Conservation (phyloP, 495 filamentous ascomycete genomes). For the Tuber brumale region DNA sequence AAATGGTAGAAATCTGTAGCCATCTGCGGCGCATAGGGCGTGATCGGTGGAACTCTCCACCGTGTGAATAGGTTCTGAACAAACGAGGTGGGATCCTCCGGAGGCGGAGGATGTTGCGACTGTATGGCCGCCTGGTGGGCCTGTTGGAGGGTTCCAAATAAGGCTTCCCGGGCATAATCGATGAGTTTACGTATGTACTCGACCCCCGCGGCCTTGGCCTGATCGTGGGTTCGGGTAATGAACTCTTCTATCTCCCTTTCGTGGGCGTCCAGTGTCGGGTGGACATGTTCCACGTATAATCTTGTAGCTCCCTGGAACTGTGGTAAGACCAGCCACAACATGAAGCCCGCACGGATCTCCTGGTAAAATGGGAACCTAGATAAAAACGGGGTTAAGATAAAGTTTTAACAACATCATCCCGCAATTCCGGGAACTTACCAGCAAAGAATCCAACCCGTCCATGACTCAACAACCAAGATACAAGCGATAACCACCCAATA, state of each 20-base stretch:
- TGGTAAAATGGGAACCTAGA: conserved; percentile 85
- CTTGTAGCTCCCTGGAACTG: conserved; percentile 84
- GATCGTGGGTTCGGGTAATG: conserved; percentile 74
- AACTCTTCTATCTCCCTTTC: conserved; percentile 85
- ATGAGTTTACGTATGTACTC: conserved; percentile 73
- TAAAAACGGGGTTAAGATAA: conserved; percentile 17
- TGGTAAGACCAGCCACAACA: conserved; percentile 94
- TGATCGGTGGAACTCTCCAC: conserved; percentile 66
- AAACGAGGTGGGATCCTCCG: conserved; percentile 53
- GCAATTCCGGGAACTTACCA: conserved; percentile 51
- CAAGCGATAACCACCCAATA: conserved; percentile 93
- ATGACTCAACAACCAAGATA: conserved; percentile 75
- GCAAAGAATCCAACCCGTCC: conserved; percentile 73
- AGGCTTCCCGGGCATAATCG: conserved; percentile 63
- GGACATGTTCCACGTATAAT: conserved; percentile 75
- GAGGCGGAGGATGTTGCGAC: conserved; percentile 45
- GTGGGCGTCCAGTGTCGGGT: conserved; percentile 82
- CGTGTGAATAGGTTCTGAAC: conserved; percentile 74
- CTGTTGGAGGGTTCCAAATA: conserved; percentile 55
- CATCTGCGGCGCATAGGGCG: conserved; percentile 46
- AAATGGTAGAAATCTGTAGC: conserved; percentile 65
- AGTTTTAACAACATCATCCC: background rate
- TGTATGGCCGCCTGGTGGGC: conserved; percentile 44
- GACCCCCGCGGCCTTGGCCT: conserved; percentile 68
- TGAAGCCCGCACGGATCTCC: conserved; percentile 78